Percentiles rank a stretch among this genome's conserved stretches.
Conservation (phyloP, 305 asterid species). For the Fraxinus albicans region DNA sequence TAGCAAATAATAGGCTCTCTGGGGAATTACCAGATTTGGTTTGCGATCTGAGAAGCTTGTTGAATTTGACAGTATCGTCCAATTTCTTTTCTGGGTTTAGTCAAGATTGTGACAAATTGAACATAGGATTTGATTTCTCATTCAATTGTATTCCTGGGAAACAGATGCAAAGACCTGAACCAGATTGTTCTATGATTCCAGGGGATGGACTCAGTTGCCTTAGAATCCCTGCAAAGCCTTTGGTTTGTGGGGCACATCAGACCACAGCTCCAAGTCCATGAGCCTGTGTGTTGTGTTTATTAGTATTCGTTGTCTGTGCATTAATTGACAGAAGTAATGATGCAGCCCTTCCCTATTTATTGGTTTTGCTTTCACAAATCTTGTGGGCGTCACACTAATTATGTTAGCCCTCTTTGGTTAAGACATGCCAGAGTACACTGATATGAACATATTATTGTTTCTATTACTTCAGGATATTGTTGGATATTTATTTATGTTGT, state of each 20-base stretch:
- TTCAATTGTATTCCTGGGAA: constrained; percentile 74
- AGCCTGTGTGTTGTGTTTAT: constrained; percentile 16
- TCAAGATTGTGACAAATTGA: constrained; percentile 56
- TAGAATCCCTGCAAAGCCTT: constrained; percentile 60
- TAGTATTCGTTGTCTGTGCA: constrained; percentile 26
- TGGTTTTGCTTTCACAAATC: constrained; percentile 10
- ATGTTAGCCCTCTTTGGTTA: constrained; percentile 10
- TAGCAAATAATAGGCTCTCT: constrained; percentile 64
- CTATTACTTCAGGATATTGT: background rate
- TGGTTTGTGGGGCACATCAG: constrained; percentile 49
- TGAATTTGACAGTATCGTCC: constrained; percentile 61
- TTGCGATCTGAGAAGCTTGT: constrained; percentile 50
- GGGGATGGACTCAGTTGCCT: constrained; percentile 71
- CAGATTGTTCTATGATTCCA: constrained; percentile 63
- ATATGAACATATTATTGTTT: background rate
- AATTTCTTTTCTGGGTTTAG: constrained; percentile 72
- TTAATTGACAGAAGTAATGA: constrained; percentile 15
- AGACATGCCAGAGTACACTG: background rate
- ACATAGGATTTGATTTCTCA: constrained; percentile 69
- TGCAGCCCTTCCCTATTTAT: constrained; percentile 13
- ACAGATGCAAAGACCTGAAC: constrained; percentile 66
- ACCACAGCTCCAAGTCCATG: constrained; percentile 17
- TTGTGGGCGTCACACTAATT: background rate
- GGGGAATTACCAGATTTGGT: constrained; percentile 71
- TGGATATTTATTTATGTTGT: background rate